Evolutionary conservation across 2,329 filamentous ascomycete genomes (phyloP).

Genomic region (Cladobotryum mycophilum): DNA sequence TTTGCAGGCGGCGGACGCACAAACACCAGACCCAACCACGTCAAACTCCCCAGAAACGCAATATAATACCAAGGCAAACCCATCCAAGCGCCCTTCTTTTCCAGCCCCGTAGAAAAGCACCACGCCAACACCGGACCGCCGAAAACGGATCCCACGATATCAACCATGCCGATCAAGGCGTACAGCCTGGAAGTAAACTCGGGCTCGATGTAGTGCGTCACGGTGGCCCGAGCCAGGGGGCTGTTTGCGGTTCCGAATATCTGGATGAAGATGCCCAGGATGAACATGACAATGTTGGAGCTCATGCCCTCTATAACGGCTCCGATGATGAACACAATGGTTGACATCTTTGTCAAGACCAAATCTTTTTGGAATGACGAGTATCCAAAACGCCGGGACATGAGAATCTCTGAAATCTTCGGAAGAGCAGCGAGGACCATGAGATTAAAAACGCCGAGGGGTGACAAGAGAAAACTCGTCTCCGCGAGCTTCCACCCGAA

Average conservation of each 20-base stretch:
- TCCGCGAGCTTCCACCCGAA: conserved; percentile 38
- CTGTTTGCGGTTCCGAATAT: conserved; percentile 33
- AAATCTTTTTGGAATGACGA: conserved; percentile 33
- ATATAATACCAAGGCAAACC: conserved; percentile 37
- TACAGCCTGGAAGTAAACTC: conserved; percentile 35
- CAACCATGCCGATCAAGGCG: conserved; percentile 34
- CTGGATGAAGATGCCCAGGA: conserved; percentile 31
- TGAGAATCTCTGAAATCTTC: conserved; percentile 25
- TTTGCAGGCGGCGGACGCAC: conserved; percentile 26
- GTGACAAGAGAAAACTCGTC: conserved; percentile 35
- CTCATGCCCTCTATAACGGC: conserved; percentile 30
- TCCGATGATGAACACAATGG: conserved; percentile 25
- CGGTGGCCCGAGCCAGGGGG: conserved; percentile 34
- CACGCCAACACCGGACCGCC: conserved; percentile 35
- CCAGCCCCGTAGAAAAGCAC: conserved; percentile 32
- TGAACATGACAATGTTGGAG: conserved; percentile 27
- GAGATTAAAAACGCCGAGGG: conserved; percentile 34
- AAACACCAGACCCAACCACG: conserved; percentile 25
- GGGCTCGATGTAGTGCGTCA: conserved; percentile 32
- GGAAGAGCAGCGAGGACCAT: conserved; percentile 31
- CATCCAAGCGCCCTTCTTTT: conserved; percentile 29
- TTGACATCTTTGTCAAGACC: conserved; percentile 28
- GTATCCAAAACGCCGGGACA: conserved; percentile 27
- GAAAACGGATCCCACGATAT: conserved; percentile 33
- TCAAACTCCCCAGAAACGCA: conserved; percentile 16